Conservation (phyloP, 768 basidiomycete genomes). For the Plicaturopsis crispa region DNA sequence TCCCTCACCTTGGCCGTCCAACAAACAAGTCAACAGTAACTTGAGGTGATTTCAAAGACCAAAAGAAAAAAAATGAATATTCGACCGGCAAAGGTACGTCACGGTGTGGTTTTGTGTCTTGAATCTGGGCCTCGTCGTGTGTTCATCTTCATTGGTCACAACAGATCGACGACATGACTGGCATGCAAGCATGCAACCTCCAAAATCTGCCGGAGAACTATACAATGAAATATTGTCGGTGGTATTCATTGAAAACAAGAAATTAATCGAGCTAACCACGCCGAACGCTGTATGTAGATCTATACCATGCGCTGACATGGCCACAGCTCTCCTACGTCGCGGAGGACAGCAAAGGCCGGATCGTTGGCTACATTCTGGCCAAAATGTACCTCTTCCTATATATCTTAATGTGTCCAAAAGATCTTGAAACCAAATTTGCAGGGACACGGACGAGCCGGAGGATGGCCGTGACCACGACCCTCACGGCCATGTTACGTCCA, state of each 20-base stretch:
- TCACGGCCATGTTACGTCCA: constrained; percentile 94
- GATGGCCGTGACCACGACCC: constrained; percentile 51
- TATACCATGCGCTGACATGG: constrained; percentile 90
- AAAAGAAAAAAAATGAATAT: no score
- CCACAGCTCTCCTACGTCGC: constrained; percentile 91
- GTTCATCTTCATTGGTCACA: constrained; percentile 4
- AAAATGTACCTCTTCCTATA: constrained; percentile 57
- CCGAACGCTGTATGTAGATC: constrained; percentile 41
- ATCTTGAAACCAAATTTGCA: constrained; percentile 25
- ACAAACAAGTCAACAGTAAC: no score
- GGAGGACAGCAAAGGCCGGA: constrained; percentile 79
- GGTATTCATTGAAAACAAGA: constrained; percentile 1
- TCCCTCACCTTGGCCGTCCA: no score
- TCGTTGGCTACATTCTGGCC: constrained; percentile 93
- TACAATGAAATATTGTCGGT: constrained; percentile 69
- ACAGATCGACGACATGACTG: constrained; percentile 81
- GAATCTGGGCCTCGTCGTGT: background rate
- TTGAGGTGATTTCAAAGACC: no score
- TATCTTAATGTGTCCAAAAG: background rate
- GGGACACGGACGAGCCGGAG: constrained; percentile 56
- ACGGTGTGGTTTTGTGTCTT: no score
- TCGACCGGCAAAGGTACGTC: no score
- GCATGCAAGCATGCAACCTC: constrained; percentile 92
- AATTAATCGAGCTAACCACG: no score
- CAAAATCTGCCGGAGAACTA: constrained; percentile 94